Percentiles rank a stretch among this genome's conserved stretches.
Conservation (phyloP, 1,284 basidiomycete genomes). For the Heimioporus retisporus region DNA sequence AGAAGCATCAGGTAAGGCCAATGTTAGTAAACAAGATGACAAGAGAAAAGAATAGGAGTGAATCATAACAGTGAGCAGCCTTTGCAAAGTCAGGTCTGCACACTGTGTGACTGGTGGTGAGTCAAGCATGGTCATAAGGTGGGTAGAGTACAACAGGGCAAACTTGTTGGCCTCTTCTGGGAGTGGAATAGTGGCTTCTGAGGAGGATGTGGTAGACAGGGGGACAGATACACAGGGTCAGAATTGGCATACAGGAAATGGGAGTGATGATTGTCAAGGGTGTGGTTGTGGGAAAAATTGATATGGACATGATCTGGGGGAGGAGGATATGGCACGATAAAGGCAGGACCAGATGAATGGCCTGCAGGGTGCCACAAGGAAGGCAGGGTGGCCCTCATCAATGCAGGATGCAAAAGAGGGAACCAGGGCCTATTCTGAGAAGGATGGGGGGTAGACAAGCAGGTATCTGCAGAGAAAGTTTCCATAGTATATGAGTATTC, state of each 20-base stretch:
- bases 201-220: conserved; percentile 49
- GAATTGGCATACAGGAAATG: conserved; percentile 32
- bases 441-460: conserved; percentile 24
- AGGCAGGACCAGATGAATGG: conserved; percentile 33
- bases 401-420: conserved; percentile 20
- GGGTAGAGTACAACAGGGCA: conserved; percentile 29
- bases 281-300: conserved; percentile 28
- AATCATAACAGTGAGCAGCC: conserved; percentile 52
- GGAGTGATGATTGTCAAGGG: conserved; percentile 13
- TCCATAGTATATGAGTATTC: conserved; percentile 46
- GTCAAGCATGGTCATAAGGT: conserved; percentile 43
- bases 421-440: conserved; percentile 19
- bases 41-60: too few species aligned
- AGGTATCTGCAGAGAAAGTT: conserved; percentile 40
- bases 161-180: conserved; percentile 37
- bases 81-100: conserved; percentile 37
- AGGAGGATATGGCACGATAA: conserved; percentile 30
- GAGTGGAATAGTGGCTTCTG: conserved; percentile 48
- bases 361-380: conserved; percentile 29
- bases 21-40: too few species aligned
- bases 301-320: conserved; percentile 24
- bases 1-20: too few species aligned
- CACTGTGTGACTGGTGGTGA: conserved; percentile 46
- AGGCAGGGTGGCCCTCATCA: conserved; percentile 23
- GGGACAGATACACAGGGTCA: conserved; percentile 46